A percentile compares a stretch with the other conserved stretches of the same genome.
Conservation (phyloP, 208 protist genomes). For the Leishmania tropica region DNA sequence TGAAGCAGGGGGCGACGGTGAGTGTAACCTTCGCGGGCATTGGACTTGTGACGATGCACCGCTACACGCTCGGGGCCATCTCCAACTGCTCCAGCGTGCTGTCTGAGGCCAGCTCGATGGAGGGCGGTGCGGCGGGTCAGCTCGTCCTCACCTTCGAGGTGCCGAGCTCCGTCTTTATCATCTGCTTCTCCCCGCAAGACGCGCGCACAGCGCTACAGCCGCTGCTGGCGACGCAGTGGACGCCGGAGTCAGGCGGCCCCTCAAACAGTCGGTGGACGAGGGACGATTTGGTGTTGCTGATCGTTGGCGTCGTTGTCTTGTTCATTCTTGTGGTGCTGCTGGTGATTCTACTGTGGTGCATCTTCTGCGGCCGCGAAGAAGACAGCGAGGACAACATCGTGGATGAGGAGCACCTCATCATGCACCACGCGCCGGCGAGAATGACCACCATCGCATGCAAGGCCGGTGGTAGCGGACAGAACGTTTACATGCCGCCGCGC, state of each 20-base stretch:
- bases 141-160: constrained; percentile 49
- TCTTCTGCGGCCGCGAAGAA: constrained; percentile 39
- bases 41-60: constrained; percentile 61
- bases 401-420: constrained; percentile 14
- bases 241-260: constrained; percentile 2
- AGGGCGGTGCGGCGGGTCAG: constrained; percentile 15
- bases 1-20: constrained; percentile 19
- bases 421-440: constrained; percentile 13
- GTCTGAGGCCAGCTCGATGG: constrained; percentile 23
- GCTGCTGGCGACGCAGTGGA: constrained; percentile 37
- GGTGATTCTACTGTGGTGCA: constrained; percentile 64
- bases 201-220: constrained; percentile 35
- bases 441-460: background rate
- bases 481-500: constrained; percentile 69
- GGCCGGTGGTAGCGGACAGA: background rate
- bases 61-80: constrained; percentile 53
- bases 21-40: constrained; percentile 46
- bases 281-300: constrained; percentile 66
- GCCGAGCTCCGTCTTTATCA: constrained; percentile 33
- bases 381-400: background rate
- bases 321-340: constrained; percentile 74
- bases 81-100: constrained; percentile 32
- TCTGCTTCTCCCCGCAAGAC: constrained; percentile 80
- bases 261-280: constrained; percentile 40
- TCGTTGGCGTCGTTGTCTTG: constrained; percentile 77